Evolutionary conservation across 768 basidiomycete genomes (phyloP), one percentile per base, ranked within the genome.

Genomic region (Myochromella boudieri): DNA sequence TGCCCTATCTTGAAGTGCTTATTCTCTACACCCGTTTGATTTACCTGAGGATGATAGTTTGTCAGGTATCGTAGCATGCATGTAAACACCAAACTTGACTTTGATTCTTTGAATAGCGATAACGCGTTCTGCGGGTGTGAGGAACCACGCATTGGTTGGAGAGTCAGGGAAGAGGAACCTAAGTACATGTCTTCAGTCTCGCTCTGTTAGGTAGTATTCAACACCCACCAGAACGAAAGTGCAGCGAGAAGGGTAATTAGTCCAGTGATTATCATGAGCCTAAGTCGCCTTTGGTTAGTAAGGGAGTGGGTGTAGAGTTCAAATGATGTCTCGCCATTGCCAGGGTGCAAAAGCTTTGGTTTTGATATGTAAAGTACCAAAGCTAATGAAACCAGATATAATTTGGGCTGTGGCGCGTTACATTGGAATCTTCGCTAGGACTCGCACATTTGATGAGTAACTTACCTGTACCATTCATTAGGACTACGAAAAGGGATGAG

Each of bases 1-100:
- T 91, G 88, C 28, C 87, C 84, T 43, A 72, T 79, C 68, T 91
- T 91, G 68, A 87, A 91, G 42, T 74, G 75, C 56, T 91, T 91
- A 59, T 87, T 90, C 65, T 90, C 88, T 8, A 89, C 77, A 24
- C 88, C 89, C 0, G 85, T 85, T 77, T 91, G 42, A 46, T 60
- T 60, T n/a, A 50, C 50, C 56, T 57, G 18, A 9, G 1, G 22
- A 38, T 6, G 10, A 6, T 18, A 25, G 39, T 32, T 34, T 34
- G n/a, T 6, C 26, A 2, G 20, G 11, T 22, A 9, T 3, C 17
- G 24, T 20, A 24, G 3, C 11, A 32, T 24, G 25, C 3, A 21
- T 15, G 29, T 18, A 14, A 22, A 4, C 9, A 21, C 47, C n/a
- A n/a, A n/a, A n/a, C n/a, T n/a, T 15, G 36, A 81, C 82, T 70